phyloP scores from a whole-genome alignment of 805 yeast species.

The Saccharomycopsis oosterbeekiorum region DNA sequence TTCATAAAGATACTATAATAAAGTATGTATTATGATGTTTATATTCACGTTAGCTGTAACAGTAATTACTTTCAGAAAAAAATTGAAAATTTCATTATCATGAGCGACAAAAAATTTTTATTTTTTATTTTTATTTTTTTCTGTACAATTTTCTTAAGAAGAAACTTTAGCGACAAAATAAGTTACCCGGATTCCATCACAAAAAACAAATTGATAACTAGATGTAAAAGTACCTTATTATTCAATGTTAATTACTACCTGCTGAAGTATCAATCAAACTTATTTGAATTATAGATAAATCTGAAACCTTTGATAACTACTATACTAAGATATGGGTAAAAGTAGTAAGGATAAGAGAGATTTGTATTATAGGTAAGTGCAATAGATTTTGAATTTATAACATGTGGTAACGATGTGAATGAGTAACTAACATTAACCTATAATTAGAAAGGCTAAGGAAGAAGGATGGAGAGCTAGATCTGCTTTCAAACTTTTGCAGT shows the following conservation, averaged over 20 bases:
- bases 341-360: conserved; percentile 93
- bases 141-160: background rate
- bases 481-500: conserved; percentile 85
- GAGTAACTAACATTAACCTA: background rate
- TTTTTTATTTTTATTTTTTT: background rate
- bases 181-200: background rate
- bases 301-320: background rate
- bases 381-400: conserved; percentile 29
- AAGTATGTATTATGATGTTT: too few species aligned
- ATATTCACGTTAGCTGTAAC: too few species aligned
- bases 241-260: too few species aligned
- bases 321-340: conserved; percentile 62
- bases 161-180: background rate
- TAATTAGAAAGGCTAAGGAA: conserved; percentile 77
- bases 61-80: too few species aligned
- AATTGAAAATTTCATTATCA: too few species aligned
- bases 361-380: conserved; percentile 49
- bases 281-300: too few species aligned
- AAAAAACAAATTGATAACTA: background rate
- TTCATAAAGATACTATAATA: too few species aligned
- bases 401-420: background rate
- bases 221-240: too few species aligned
- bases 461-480: conserved; percentile 98
- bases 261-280: too few species aligned
- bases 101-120: background rate